Conservation (phyloP, 2,329 filamentous ascomycete genomes). For the Penicillium nordicum region DNA sequence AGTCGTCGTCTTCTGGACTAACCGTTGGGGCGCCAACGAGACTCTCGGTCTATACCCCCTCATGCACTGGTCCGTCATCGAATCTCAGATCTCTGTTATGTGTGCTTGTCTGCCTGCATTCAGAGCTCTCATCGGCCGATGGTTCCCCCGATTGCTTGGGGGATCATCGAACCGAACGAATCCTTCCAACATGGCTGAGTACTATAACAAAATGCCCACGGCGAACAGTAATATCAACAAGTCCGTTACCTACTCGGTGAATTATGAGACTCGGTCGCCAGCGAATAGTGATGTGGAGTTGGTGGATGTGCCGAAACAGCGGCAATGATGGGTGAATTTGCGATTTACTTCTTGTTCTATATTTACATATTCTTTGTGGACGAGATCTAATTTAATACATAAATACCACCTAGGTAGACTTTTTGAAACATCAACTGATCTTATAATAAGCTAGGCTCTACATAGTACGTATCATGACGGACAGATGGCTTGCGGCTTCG, state of each 20-base stretch:
- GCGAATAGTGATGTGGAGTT: constrained; percentile 17
- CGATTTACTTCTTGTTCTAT: background rate
- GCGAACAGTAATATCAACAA: constrained; percentile 22
- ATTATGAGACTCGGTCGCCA: constrained; percentile 17
- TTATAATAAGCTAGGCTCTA: background rate
- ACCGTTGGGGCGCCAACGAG: constrained; percentile 23
- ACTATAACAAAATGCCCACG: background rate
- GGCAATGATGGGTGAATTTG: background rate
- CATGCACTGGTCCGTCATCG: constrained; percentile 30
- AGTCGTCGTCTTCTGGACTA: constrained; percentile 26
- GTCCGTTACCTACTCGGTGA: constrained; percentile 24
- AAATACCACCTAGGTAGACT: background rate
- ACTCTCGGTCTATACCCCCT: constrained; percentile 23
- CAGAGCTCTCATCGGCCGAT: constrained; percentile 21
- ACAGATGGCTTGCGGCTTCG: background rate
- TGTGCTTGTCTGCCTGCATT: constrained; percentile 28
- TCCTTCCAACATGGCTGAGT: constrained; percentile 2
- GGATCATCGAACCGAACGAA: constrained; percentile 4
- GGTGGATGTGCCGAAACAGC: constrained; percentile 13
- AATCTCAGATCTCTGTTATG: constrained; percentile 26
- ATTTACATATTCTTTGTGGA: too few relatives aligned
- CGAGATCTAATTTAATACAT: background rate
- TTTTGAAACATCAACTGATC: background rate
- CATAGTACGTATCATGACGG: background rate
- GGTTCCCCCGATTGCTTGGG: constrained; percentile 16